A percentile compares a stretch with the other conserved stretches of the same genome.
phyloP scores from a whole-genome alignment of 495 filamentous ascomycete genomes.

The Monascus purpureus region DNA sequence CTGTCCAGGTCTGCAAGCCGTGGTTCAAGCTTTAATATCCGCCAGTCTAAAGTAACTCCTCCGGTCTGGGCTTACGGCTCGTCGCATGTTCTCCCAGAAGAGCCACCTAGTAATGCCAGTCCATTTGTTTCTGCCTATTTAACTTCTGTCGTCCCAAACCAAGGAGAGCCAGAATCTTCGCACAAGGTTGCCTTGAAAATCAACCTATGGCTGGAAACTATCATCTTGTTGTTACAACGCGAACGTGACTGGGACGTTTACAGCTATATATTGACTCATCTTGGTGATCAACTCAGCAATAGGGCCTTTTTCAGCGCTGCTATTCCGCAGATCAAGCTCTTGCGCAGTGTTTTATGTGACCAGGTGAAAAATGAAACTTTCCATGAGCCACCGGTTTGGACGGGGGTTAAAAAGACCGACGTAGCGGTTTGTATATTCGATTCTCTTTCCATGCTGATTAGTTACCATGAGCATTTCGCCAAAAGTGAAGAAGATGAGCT shows the following conservation, averaged over 20 bases:
- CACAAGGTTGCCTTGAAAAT: slow-evolving; percentile 41
- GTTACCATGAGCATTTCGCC: slow-evolving; percentile 72
- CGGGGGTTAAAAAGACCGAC: slow-evolving; percentile 73
- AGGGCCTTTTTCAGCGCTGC: slow-evolving; percentile 67
- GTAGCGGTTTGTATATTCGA: slow-evolving; percentile 81
- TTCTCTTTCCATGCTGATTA: slow-evolving; percentile 66
- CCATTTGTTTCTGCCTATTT: slow-evolving; percentile 28
- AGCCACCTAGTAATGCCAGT: slow-evolving; percentile 33
- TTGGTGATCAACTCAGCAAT: slow-evolving; percentile 82
- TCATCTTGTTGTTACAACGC: slow-evolving; percentile 59
- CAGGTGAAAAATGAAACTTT: slow-evolving; percentile 63
- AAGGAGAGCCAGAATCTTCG: slow-evolving; percentile 11
- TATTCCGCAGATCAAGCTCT: slow-evolving; percentile 54
- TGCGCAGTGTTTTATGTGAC: slow-evolving; percentile 68
- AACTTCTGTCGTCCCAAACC: slow-evolving; percentile 8
- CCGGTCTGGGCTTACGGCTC: slow-evolving; percentile 43
- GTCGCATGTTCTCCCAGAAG: slow-evolving; percentile 36
- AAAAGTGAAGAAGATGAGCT: slow-evolving; percentile 82
- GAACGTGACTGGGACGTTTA: slow-evolving; percentile 89
- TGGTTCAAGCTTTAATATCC: slow-evolving; percentile 18
- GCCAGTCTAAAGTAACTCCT: slow-evolving; percentile 28
- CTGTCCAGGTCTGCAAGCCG: slow-evolving; percentile 18
- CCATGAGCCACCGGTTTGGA: slow-evolving; percentile 56
- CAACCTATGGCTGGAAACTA: slow-evolving; percentile 58
- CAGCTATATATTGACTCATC: slow-evolving; percentile 74